phyloP scores from a whole-genome alignment of 148 eudicot species.

The Camellia japonica region DNA sequence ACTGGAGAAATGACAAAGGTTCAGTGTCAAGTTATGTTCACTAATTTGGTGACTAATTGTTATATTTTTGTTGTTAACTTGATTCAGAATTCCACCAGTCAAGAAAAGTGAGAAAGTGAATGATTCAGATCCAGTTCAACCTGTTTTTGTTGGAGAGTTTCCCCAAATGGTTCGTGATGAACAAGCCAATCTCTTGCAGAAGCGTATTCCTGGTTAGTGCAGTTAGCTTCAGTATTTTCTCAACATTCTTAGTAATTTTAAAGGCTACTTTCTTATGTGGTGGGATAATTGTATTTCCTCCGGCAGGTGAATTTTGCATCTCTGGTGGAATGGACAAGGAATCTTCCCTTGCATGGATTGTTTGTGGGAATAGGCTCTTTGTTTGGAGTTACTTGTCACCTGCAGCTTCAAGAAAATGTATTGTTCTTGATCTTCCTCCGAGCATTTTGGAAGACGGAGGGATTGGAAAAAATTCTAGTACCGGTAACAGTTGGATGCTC shows the following conservation, averaged over 20 bases:
- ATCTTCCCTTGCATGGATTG: conserved; percentile 77
- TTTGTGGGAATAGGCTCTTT: conserved; percentile 71
- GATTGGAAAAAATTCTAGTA: conserved; percentile 28
- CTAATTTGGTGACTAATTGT: conserved; percentile 10
- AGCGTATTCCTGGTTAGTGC: conserved; percentile 54
- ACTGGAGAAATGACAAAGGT: background rate
- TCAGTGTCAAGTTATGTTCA: conserved; percentile 1
- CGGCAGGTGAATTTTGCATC: conserved; percentile 57
- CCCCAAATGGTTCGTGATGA: conserved; percentile 87
- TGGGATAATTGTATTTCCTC: conserved; percentile 8
- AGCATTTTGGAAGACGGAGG: conserved; percentile 32
- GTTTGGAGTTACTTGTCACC: conserved; percentile 77
- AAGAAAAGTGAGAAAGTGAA: conserved; percentile 58
- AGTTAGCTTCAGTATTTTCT: background rate
- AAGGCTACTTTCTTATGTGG: conserved; percentile 2
- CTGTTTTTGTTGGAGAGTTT: conserved; percentile 86
- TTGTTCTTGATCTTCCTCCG: conserved; percentile 66
- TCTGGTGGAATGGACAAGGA: conserved; percentile 94
- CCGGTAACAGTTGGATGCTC: conserved; percentile 60
- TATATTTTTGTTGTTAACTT: conserved; percentile 6
- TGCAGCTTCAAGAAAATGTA: conserved; percentile 73
- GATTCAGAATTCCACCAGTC: conserved; percentile 56
- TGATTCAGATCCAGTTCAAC: conserved; percentile 50
- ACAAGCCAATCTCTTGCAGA: conserved; percentile 47
- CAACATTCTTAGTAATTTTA: background rate